Percentiles rank a stretch among this genome's conserved stretches.
These are phyloP conservation scores for Rhodotorula sp. DNA, from an alignment of 1,284 basidiomycete species.

Conservation along the genomic window DNA sequence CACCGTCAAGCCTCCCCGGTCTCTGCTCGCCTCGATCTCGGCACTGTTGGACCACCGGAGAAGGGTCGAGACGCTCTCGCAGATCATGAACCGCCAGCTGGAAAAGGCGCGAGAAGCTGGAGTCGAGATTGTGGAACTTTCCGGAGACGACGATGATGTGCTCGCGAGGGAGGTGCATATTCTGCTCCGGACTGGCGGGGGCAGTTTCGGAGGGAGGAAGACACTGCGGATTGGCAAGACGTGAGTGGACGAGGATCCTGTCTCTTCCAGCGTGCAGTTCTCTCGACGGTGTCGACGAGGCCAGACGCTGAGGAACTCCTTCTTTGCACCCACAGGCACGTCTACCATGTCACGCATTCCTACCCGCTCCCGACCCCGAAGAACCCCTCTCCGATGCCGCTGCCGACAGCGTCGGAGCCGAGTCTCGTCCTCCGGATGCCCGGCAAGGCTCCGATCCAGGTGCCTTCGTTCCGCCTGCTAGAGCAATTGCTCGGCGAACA, in stretches of 20 bases:
- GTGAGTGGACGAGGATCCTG: slow-evolving; percentile 6
- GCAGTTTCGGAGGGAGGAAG: slow-evolving; percentile 27
- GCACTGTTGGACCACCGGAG: slow-evolving; percentile 19
- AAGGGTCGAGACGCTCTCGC: slow-evolving; percentile 3
- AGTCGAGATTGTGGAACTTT: background rate
- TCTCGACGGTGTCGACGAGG: too few relatives aligned
- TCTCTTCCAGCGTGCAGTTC: too few relatives aligned
- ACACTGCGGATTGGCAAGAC: slow-evolving; percentile 8
- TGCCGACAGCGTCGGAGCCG: background rate
- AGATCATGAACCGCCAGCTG: background rate
- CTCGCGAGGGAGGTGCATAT: background rate
- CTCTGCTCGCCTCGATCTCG: slow-evolving; percentile 23
- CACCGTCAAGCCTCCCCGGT: background rate
- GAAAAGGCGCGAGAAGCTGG: background rate
- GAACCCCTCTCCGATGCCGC: background rate
- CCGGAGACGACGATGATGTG: background rate
- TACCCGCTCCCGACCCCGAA: slow-evolving; percentile 14
- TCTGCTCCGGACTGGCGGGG: background rate
- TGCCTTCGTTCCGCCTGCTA: slow-evolving; percentile 18
- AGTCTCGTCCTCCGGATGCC: slow-evolving; percentile 22
- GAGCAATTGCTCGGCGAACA: slow-evolving; percentile 24
- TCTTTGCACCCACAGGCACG: too few relatives aligned
- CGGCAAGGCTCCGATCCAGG: slow-evolving; percentile 11
- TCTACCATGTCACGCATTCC: slow-evolving; percentile 28
- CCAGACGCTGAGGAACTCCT: too few relatives aligned